These are phyloP conservation scores for Coemansia sp. DNA, from an alignment of 192 early-diverging fungal genomes.

Conservation along the genomic window DNA sequence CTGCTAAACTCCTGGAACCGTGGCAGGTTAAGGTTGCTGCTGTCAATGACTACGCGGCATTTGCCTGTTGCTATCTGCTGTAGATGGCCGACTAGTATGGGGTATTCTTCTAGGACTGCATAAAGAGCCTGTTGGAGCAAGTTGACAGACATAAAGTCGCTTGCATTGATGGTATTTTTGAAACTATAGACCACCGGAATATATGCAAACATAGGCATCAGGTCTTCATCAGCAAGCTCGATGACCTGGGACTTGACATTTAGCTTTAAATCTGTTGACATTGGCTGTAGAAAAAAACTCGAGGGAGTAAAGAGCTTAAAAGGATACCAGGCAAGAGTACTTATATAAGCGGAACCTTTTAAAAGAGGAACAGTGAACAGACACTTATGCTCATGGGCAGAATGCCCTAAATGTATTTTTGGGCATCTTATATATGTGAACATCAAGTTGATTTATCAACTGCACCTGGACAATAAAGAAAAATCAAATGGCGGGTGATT, in stretches of 20 bases:
- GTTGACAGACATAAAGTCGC: slow-evolving; percentile 10
- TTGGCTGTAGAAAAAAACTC: too few relatives aligned
- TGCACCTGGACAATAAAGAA: too few relatives aligned
- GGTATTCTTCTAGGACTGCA: neutral
- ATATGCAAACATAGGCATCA: neutral
- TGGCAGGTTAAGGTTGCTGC: slow-evolving; percentile 5
- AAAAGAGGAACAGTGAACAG: too few relatives aligned
- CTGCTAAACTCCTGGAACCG: neutral
- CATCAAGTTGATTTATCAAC: too few relatives aligned
- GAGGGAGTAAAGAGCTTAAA: too few relatives aligned
- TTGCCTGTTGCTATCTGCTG: neutral
- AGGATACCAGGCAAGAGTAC: too few relatives aligned
- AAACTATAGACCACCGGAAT: slow-evolving; percentile 7
- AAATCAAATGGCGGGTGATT: too few relatives aligned
- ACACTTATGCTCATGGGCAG: too few relatives aligned
- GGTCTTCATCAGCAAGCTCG: neutral
- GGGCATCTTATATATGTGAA: too few relatives aligned
- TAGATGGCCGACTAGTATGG: slow-evolving; percentile 10
- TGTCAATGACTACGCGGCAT: slow-evolving; percentile 5
- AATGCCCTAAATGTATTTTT: too few relatives aligned
- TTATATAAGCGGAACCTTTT: too few relatives aligned
- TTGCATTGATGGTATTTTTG: neutral
- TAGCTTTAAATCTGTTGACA: neutral
- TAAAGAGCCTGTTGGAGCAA: slow-evolving; percentile 5
- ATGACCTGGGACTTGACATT: slow-evolving; percentile 5